A percentile compares a stretch with the other conserved stretches of the same genome.
These are phyloP conservation scores for Colletotrichum chlorophyti DNA, from an alignment of 2,329 filamentous ascomycete genomes.

Conservation along the genomic window DNA sequence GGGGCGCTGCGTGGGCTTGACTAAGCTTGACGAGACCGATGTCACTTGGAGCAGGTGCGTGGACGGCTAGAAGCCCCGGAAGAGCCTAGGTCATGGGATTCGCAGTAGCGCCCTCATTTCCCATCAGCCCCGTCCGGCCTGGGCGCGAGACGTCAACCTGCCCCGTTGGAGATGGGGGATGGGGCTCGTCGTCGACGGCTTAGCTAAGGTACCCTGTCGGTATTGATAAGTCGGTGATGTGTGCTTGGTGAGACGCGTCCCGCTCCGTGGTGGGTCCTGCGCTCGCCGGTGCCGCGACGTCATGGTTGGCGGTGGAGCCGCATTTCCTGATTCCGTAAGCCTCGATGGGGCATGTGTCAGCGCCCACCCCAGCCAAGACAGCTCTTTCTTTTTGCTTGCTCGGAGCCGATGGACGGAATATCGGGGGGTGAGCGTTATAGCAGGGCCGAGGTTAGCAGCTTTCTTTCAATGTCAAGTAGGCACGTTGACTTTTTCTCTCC, in stretches of 20 bases:
- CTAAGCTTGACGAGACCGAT: conserved; percentile 14
- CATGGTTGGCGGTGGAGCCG: background rate
- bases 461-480: too few species aligned
- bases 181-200: conserved; percentile 1
- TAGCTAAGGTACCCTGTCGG: conserved; percentile 20
- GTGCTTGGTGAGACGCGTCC: conserved; percentile 19
- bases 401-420: too few species aligned
- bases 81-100: background rate
- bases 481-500: too few species aligned
- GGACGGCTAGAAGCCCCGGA: background rate
- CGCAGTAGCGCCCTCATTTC: background rate
- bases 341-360: conserved; percentile 10
- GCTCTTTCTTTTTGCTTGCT: background rate
- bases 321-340: conserved; percentile 8
- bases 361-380: background rate
- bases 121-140: background rate
- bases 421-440: too few species aligned
- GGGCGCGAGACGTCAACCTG: background rate
- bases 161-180: background rate
- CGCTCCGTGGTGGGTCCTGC: conserved; percentile 11
- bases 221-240: conserved; percentile 6
- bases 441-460: too few species aligned
- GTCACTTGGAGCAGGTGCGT: background rate
- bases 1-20: conserved; percentile 15
- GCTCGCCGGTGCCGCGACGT: background rate